phyloP scores from a whole-genome alignment of 2,329 filamentous ascomycete species.

The Fusarium equiseti region DNA sequence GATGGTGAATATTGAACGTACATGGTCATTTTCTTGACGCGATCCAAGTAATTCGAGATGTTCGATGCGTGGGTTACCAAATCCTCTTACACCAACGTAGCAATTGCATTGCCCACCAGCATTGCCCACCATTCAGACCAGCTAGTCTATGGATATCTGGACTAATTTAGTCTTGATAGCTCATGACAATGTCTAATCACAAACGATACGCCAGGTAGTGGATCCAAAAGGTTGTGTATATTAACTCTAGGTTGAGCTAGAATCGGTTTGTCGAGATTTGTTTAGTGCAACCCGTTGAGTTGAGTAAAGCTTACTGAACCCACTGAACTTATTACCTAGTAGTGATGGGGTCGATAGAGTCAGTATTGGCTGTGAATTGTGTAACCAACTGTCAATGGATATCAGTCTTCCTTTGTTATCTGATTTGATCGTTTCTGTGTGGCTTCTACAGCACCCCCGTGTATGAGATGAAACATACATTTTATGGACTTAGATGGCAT shows the following conservation, averaged over 20 bases:
- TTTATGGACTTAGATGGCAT: not conserved
- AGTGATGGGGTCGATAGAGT: conserved; percentile 2
- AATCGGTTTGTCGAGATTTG: not conserved
- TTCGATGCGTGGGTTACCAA: not conserved
- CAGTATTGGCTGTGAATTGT: not conserved
- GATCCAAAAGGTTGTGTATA: not conserved
- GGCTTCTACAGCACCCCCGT: not conserved
- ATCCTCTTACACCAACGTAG: not conserved
- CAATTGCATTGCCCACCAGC: not conserved
- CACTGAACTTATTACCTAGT: not conserved
- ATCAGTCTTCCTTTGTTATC: not conserved
- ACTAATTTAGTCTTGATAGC: not conserved
- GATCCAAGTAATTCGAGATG: not conserved
- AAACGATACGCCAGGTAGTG: not conserved
- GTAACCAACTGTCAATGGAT: not conserved
- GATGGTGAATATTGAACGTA: conserved; percentile 13
- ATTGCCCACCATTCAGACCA: not conserved
- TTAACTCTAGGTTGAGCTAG: not conserved
- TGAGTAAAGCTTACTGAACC: not conserved
- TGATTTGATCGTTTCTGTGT: not conserved
- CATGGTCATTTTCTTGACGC: conserved; percentile 1
- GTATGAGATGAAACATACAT: not conserved
- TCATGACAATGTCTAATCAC: not conserved
- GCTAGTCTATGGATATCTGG: not conserved
- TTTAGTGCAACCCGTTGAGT: not conserved